phyloP scores from a whole-genome alignment of 352 stramenopile genomes.

The Pythium vanterpoolii region DNA sequence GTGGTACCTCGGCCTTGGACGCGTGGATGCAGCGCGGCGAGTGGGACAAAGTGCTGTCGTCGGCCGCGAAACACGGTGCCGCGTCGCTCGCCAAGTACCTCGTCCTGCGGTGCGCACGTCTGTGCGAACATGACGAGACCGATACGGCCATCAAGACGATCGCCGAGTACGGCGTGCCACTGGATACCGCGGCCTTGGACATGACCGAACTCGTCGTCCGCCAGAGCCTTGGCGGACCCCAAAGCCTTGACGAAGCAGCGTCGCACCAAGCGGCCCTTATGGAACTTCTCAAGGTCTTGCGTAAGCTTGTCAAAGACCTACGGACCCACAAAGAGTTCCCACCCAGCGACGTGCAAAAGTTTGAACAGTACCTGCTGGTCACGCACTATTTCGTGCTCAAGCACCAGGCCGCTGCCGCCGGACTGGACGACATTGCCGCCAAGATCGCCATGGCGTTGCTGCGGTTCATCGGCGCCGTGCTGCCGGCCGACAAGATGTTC shows the following conservation, averaged over 20 bases:
- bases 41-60: constrained; percentile 92
- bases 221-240: constrained; percentile 46
- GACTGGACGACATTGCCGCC: constrained; percentile 62
- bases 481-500: constrained; percentile 95
- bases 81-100: constrained; percentile 87
- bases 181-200: constrained; percentile 52
- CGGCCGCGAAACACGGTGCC: constrained; percentile 69
- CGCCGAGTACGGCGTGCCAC: constrained; percentile 71
- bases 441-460: constrained; percentile 88
- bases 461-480: constrained; percentile 74
- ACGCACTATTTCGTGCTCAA: constrained; percentile 81
- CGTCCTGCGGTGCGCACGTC: constrained; percentile 59
- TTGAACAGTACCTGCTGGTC: constrained; percentile 76
- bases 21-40: constrained; percentile 91
- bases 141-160: constrained; percentile 79
- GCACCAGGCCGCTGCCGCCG: constrained; percentile 46
- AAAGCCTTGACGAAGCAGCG: constrained; percentile 39
- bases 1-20: constrained; percentile 70
- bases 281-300: constrained; percentile 52
- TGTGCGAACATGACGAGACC: constrained; percentile 72
- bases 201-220: constrained; percentile 51
- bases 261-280: constrained; percentile 44
- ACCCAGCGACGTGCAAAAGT: constrained; percentile 48
- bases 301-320: constrained; percentile 74
- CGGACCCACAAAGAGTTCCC: constrained; percentile 54